phyloP scores from a whole-genome alignment of 2,329 filamentous ascomycete species.

The Penicillium concentricum region DNA sequence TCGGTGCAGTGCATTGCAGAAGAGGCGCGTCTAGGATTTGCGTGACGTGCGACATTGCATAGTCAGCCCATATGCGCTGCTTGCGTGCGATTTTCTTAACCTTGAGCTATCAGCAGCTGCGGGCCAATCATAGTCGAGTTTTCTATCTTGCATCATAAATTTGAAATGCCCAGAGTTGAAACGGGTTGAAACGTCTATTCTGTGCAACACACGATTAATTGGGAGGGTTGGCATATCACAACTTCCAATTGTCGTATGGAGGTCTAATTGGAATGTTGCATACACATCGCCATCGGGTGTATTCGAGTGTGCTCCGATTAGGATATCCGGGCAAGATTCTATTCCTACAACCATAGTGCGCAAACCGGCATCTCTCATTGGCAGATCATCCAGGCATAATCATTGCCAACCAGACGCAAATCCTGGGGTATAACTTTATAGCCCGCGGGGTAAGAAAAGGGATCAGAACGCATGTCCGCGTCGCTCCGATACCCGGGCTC shows the following conservation, averaged over 20 bases:
- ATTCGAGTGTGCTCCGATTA: not conserved
- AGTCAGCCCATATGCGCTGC: constrained; percentile 6
- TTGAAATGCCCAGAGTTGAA: not conserved
- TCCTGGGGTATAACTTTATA: constrained; percentile 6
- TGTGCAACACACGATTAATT: not conserved
- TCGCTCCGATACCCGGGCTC: not conserved
- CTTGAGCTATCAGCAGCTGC: not conserved
- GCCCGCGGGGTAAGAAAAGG: constrained; percentile 3
- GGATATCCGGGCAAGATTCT: not conserved
- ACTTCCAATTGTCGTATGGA: not conserved
- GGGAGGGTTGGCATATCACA: not conserved
- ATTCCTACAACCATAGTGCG: not conserved
- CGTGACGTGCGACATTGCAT: constrained; percentile 20
- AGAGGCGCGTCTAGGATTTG: constrained; percentile 5
- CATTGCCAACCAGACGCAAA: not conserved
- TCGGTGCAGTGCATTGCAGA: constrained; percentile 18
- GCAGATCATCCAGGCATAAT: not conserved
- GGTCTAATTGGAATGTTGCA: not conserved
- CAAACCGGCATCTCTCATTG: not conserved
- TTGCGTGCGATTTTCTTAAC: constrained; percentile 6
- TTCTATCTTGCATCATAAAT: constrained; percentile 2
- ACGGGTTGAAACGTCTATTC: constrained; percentile 2
- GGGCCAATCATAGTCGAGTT: not conserved
- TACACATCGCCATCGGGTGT: not conserved
- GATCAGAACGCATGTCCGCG: not conserved